phyloP scores from a whole-genome alignment of 164 flowering plant species.

The Macadamia tetraphylla region DNA sequence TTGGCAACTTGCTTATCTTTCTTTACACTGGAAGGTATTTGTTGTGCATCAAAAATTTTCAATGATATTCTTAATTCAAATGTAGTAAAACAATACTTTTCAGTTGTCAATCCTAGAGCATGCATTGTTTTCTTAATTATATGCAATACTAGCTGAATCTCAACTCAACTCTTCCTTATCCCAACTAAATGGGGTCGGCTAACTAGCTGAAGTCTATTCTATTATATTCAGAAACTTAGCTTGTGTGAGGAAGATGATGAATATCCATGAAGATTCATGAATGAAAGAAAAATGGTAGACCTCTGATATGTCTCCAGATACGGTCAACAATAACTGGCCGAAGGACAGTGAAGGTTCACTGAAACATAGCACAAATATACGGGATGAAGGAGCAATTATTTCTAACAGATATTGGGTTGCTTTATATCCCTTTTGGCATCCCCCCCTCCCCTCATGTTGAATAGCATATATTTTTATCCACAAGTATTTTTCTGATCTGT shows the following conservation, averaged over 20 bases:
- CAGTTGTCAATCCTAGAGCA: too few species aligned
- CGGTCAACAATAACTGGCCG: neutral
- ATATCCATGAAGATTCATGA: too few species aligned
- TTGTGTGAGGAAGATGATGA: too few species aligned
- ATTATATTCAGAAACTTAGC: too few species aligned
- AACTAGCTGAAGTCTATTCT: too few species aligned
- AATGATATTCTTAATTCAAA: neutral
- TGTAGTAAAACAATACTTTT: too few species aligned
- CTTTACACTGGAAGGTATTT: constrained; percentile 79
- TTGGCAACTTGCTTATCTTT: constrained; percentile 78
- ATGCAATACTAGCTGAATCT: too few species aligned
- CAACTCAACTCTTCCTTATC: too few species aligned
- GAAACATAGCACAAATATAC: neutral
- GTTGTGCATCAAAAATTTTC: constrained; percentile 1
- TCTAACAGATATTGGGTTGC: neutral
- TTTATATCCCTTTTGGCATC: neutral
- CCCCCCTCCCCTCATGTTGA: neutral
- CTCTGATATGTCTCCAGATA: neutral
- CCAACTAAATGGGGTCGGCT: too few species aligned
- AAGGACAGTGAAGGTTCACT: neutral
- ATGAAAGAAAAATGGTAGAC: too few species aligned
- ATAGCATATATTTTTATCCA: neutral
- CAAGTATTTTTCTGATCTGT: neutral
- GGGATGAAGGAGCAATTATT: neutral
- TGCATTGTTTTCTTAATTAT: too few species aligned